These are phyloP conservation scores for Globisporangium uncinulatum DNA, from an alignment of 352 stramenopile genomes.

Conservation along the genomic window DNA sequence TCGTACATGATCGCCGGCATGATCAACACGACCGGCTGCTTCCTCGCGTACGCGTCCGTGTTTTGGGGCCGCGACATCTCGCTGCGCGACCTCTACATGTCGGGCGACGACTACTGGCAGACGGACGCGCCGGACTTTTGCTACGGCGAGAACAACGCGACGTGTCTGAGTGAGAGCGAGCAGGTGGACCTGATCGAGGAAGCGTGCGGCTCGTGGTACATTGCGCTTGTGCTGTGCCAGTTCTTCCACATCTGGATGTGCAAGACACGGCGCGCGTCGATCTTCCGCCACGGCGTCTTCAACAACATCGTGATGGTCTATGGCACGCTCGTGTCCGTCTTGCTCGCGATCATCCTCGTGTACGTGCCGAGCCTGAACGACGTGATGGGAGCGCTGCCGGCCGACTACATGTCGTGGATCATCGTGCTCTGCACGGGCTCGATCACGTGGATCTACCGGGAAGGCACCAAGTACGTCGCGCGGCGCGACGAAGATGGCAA, in stretches of 20 bases:
- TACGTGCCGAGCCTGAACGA: slow-evolving; percentile 42
- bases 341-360: slow-evolving; percentile 37
- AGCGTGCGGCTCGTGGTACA: slow-evolving; percentile 64
- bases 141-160: slow-evolving; percentile 8
- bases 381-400: slow-evolving; percentile 27
- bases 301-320: slow-evolving; percentile 80
- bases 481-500: slow-evolving; percentile 12
- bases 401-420: slow-evolving; percentile 41
- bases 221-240: slow-evolving; percentile 70
- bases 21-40: slow-evolving; percentile 49
- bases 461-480: slow-evolving; percentile 28
- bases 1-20: slow-evolving; percentile 82
- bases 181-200: slow-evolving; percentile 51
- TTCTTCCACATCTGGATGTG: slow-evolving; percentile 81
- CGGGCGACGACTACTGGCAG: slow-evolving; percentile 25
- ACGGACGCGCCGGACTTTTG: slow-evolving; percentile 19
- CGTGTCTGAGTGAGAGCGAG: slow-evolving; percentile 28
- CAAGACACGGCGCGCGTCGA: slow-evolving; percentile 77
- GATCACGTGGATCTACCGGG: slow-evolving; percentile 33
- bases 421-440: slow-evolving; percentile 27
- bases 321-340: slow-evolving; percentile 28
- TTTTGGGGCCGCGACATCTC: slow-evolving; percentile 36
- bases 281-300: slow-evolving; percentile 60
- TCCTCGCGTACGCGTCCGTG: slow-evolving; percentile 27
- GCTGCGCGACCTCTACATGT: slow-evolving; percentile 36